Percentiles rank a stretch among this genome's conserved stretches.
phyloP scores from a whole-genome alignment of 177 flowering plant genomes.

The Vitis hybrid region DNA sequence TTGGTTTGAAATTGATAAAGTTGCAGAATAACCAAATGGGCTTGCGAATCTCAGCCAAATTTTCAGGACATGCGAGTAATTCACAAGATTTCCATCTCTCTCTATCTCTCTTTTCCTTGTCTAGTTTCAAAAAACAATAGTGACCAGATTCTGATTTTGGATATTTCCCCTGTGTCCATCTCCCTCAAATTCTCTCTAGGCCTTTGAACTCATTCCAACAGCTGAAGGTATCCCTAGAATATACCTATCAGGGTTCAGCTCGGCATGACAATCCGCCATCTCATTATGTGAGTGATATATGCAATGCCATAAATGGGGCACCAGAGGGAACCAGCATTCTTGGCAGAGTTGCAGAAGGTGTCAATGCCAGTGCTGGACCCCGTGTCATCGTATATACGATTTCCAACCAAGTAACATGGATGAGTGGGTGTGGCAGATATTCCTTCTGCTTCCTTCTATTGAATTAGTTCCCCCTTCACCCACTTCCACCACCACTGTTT shows the following conservation, averaged over 20 bases:
- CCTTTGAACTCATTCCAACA: not conserved
- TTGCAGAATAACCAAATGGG: slow-evolving; percentile 32
- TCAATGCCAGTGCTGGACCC: not conserved
- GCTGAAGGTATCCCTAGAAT: slow-evolving; percentile 12
- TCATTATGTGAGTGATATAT: slow-evolving; percentile 3
- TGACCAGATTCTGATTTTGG: not conserved
- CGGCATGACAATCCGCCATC: slow-evolving; percentile 15
- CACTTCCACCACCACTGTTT: too few relatives aligned
- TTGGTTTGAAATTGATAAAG: slow-evolving; percentile 40
- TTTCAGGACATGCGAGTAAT: slow-evolving; percentile 48
- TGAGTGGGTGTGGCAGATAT: too few relatives aligned
- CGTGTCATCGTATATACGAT: too few relatives aligned
- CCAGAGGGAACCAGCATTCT: slow-evolving; percentile 19
- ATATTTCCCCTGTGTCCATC: not conserved
- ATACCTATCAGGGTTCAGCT: not conserved
- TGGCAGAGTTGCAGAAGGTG: slow-evolving; percentile 21
- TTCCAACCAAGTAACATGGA: too few relatives aligned
- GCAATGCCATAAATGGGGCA: not conserved
- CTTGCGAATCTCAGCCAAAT: slow-evolving; percentile 31
- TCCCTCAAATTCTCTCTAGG: too few relatives aligned
- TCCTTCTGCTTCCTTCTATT: too few relatives aligned
- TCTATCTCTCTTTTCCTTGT: not conserved
- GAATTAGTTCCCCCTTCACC: too few relatives aligned
- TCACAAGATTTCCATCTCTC: not conserved
- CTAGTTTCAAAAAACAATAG: not conserved